Evolutionary conservation across 495 filamentous ascomycete genomes (phyloP), one percentile per base, ranked within the genome.

Genomic region (Penicillium bialowiezense): DNA sequence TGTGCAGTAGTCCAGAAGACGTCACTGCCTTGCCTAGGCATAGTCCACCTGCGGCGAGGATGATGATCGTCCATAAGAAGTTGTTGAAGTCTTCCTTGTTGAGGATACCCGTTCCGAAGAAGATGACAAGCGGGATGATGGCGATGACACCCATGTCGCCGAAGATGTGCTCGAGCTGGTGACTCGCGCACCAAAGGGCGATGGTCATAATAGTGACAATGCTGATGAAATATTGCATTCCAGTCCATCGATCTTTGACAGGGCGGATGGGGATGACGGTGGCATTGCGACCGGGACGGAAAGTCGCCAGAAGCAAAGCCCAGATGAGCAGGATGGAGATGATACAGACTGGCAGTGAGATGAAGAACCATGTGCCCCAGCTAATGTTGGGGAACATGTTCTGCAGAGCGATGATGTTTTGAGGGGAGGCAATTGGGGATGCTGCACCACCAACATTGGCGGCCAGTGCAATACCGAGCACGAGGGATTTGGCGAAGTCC

Each of bases 81-180:
- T 99, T 99, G 75, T 99, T 99, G 63, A 99, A 99, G 65, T 99
- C 93, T 70, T 97, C 93, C 66, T 99, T 99, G 21, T 91, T 99
- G 10, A 99, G 80, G 62, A 99, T 95, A 31, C 93, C 93, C 9
- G 91, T 89, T 45, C 93, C 93, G 61, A 97, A 99, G 79, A 99
- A 99, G 28, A 96, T 72, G 31, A 93, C 88, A 33, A 99, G 83
- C 7, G 93, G 93, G 51, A 99, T 88, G 64, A 99, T 95, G 44
- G 93, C 93, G 37, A 99, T 87, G 45, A 99, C 90, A 39, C 93
- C 93, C 93, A 99, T 99, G 62, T 99, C 91, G 24, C 93, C 93
- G 55, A 99, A 95, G 8, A 90, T 65, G 42, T 78, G 69, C 62
- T 97, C 88, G 9, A 99, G 79, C 59, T 91, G 86, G 70, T 97